Conservation (phyloP, 148 eudicot species). For the Cornus florida region DNA sequence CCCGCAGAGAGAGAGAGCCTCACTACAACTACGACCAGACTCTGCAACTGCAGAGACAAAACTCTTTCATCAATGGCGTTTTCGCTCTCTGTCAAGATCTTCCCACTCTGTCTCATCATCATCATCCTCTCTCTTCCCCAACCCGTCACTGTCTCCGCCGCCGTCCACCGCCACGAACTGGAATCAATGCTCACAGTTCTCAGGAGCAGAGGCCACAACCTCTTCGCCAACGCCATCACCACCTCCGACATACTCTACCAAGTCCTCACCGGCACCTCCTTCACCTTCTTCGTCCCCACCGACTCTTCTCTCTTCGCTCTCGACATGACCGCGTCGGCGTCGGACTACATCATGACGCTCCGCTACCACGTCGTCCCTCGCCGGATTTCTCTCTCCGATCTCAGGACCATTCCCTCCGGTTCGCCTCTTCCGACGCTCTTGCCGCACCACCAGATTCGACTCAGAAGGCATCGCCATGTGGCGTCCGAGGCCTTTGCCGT, state of each 20-base stretch:
- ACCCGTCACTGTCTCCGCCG: conserved; percentile 2
- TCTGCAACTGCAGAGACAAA: too few relatives aligned
- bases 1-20: too few relatives aligned
- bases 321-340: conserved; percentile 17
- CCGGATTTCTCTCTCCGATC: conserved; percentile 4
- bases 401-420: neutral
- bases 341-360: conserved; percentile 14
- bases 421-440: conserved; percentile 1
- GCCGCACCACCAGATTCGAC: neutral
- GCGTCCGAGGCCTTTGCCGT: neutral
- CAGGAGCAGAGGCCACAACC: conserved; percentile 15
- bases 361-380: conserved; percentile 20
- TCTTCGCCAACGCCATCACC: conserved; percentile 24
- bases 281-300: conserved; percentile 22
- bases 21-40: neutral
- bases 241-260: conserved; percentile 21
- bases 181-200: conserved; percentile 3
- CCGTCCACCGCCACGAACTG: conserved; percentile 3
- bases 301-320: conserved; percentile 16
- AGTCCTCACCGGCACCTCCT: conserved; percentile 9
- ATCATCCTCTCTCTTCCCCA: neutral
- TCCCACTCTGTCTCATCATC: neutral
- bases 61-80: neutral
- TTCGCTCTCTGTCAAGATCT: neutral
- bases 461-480: neutral